Percentiles rank a stretch among this genome's conserved stretches.
Conservation (phyloP, 2,329 filamentous ascomycete species). For the Fusarium decemcellulare region DNA sequence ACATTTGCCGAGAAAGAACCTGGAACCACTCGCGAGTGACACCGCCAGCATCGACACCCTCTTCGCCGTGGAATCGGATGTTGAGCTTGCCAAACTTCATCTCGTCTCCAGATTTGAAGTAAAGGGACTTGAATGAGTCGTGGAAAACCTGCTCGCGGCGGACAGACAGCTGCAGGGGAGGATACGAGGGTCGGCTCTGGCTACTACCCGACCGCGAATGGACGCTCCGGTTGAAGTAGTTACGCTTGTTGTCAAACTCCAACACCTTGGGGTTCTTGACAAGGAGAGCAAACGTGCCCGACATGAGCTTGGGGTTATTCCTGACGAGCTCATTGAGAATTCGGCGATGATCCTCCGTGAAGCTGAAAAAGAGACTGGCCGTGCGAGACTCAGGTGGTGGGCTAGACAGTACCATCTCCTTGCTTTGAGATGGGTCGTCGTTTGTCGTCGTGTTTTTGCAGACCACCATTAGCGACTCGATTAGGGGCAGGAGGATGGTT, state of each 20-base stretch:
- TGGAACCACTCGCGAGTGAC: constrained; percentile 99
- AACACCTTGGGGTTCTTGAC: constrained; percentile 99
- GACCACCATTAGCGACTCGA: constrained; percentile 98
- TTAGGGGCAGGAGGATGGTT: constrained; percentile 92
- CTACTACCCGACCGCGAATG: constrained; percentile 78
- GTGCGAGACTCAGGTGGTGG: constrained; percentile 84
- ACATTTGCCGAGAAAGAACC: constrained; percentile 97
- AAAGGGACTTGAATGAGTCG: constrained; percentile 97
- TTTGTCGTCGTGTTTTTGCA: constrained; percentile 96
- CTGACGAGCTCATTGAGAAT: constrained; percentile 98
- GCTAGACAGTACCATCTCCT: constrained; percentile 81
- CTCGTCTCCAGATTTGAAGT: constrained; percentile 96
- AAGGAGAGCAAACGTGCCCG: constrained; percentile 93
- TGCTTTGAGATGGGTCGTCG: constrained; percentile 72
- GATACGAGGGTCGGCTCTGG: constrained; percentile 78
- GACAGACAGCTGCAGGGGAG: constrained; percentile 86
- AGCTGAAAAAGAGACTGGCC: constrained; percentile 94
- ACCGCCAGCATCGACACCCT: constrained; percentile 97
- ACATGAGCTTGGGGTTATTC: constrained; percentile 98
- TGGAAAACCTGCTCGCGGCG: constrained; percentile 97
- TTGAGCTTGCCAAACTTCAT: constrained; percentile 99
- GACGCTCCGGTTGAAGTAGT: constrained; percentile 96
- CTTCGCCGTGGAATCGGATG: constrained; percentile 96
- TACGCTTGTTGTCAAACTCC: constrained; percentile 99
- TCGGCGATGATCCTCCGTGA: constrained; percentile 97